Percentiles rank a stretch among this genome's conserved stretches.
Conservation (phyloP, 768 basidiomycete genomes). For the Lactifluus hygrophoroides region DNA sequence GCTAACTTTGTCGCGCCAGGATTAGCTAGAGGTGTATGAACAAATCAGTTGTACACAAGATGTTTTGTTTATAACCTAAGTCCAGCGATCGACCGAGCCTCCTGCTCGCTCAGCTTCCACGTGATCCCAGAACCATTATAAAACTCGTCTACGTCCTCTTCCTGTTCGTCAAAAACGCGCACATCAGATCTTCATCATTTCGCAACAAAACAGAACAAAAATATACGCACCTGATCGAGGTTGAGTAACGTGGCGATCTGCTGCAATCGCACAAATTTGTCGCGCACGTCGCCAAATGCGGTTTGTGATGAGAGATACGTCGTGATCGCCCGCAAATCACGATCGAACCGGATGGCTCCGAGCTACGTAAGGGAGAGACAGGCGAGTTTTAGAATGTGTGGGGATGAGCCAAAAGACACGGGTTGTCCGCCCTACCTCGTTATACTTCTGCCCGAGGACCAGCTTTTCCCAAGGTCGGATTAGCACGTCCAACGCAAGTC, state of each 20-base stretch:
- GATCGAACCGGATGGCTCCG: conserved; percentile 92
- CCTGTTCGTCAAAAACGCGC: conserved; percentile 36
- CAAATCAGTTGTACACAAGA: too few relatives aligned
- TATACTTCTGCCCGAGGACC: conserved; percentile 70
- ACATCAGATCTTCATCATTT: conserved; percentile 2
- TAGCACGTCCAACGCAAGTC: conserved; percentile 75
- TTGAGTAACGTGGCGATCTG: conserved; percentile 91
- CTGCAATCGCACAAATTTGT: conserved; percentile 86
- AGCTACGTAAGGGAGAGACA: conserved; percentile 41
- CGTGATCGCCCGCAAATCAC: conserved; percentile 78
- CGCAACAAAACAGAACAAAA: neutral
- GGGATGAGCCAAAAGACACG: neutral
- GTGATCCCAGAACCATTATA: conserved; percentile 88
- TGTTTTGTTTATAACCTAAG: conserved; percentile 26
- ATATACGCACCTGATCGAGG: conserved; percentile 57
- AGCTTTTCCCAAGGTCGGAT: conserved; percentile 96
- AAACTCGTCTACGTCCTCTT: conserved; percentile 92
- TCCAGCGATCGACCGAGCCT: conserved; percentile 61
- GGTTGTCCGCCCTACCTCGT: conserved; percentile 55
- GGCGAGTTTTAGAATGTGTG: neutral
- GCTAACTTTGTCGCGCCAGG: too few relatives aligned
- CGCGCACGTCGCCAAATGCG: conserved; percentile 80
- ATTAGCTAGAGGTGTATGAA: too few relatives aligned
- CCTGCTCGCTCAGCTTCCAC: conserved; percentile 74
- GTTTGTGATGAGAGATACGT: conserved; percentile 84